A percentile compares a stretch with the other conserved stretches of the same genome.
Evolutionary conservation across 805 yeast species (phyloP).

Genomic region (Metahyphopichia silvanorum): DNA sequence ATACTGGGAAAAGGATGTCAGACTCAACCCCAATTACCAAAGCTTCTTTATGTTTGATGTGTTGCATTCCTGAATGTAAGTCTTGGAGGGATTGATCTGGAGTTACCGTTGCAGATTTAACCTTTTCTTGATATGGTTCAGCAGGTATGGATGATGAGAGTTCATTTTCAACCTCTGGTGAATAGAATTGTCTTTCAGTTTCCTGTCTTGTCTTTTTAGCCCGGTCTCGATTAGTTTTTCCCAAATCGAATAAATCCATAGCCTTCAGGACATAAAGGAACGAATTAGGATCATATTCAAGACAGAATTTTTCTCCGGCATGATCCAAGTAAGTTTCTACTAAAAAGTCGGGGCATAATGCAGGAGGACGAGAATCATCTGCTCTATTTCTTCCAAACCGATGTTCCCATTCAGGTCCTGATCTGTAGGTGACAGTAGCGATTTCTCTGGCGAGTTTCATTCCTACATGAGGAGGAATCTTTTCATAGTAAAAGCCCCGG

Average conservation of each 20-base stretch:
- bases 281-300: constrained; percentile 89
- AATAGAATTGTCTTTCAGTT: constrained; percentile 26
- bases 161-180: constrained; percentile 4
- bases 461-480: constrained; percentile 87
- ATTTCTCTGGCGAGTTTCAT: constrained; percentile 93
- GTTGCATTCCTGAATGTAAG: constrained; percentile 60
- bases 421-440: constrained; percentile 89
- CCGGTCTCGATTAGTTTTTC: constrained; percentile 42
- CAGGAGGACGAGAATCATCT: constrained; percentile 75
- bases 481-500: constrained; percentile 79
- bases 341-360: constrained; percentile 87
- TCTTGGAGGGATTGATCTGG: constrained; percentile 60
- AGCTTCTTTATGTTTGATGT: constrained; percentile 60
- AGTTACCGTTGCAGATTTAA: constrained; percentile 42
- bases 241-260: constrained; percentile 89
- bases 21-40: constrained; percentile 90
- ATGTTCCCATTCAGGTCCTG: constrained; percentile 97
- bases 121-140: constrained; percentile 54
- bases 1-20: constrained; percentile 86
- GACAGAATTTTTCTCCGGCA: constrained; percentile 90
- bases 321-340: constrained; percentile 93
- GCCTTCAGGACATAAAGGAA: constrained; percentile 85
- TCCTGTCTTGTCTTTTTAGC: constrained; percentile 41
- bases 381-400: constrained; percentile 87
- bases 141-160: constrained; percentile 37